Conservation (phyloP, 768 basidiomycete genomes). For the Trametes coccinea region DNA sequence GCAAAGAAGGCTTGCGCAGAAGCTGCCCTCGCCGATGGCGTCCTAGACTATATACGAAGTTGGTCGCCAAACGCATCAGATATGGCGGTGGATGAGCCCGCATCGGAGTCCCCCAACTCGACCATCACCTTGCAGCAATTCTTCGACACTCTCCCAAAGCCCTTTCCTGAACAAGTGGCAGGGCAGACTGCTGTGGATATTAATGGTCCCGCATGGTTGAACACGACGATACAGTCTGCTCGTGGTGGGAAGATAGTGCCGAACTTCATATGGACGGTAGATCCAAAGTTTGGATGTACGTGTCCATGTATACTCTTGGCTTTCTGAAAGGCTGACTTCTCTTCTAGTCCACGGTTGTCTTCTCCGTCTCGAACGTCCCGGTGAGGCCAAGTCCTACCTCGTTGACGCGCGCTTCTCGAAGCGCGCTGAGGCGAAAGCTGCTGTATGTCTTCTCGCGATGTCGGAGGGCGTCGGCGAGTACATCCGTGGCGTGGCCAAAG, state of each 20-base stretch:
- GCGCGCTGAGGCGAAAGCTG: slow-evolving; percentile 66
- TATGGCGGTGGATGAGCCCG: slow-evolving; percentile 19
- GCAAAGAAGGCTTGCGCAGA: slow-evolving; percentile 58
- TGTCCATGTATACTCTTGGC: slow-evolving; percentile 15
- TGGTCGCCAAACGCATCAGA: slow-evolving; percentile 43
- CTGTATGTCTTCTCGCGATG: slow-evolving; percentile 65
- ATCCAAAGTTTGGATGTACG: slow-evolving; percentile 47
- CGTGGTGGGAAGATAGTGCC: slow-evolving; percentile 48
- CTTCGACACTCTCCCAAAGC: slow-evolving; percentile 65
- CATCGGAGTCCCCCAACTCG: slow-evolving; percentile 26
- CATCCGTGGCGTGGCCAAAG: slow-evolving; percentile 46
- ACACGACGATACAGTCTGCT: slow-evolving; percentile 49
- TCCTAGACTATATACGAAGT: slow-evolving; percentile 55
- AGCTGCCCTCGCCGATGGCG: slow-evolving; percentile 52
- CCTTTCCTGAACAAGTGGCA: slow-evolving; percentile 56
- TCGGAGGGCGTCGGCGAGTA: slow-evolving; percentile 60
- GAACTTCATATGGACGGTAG: slow-evolving; percentile 47
- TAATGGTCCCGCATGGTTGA: slow-evolving; percentile 56
- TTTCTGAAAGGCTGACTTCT: neutral
- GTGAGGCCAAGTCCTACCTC: slow-evolving; percentile 54
- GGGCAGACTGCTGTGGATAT: slow-evolving; percentile 49
- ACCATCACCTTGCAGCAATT: slow-evolving; percentile 50
- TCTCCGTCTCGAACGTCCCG: slow-evolving; percentile 55
- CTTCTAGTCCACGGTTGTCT: slow-evolving; percentile 60
- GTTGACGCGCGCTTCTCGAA: slow-evolving; percentile 64